Evolutionary conservation across 129 eudicot species (phyloP).

Genomic region (Silybum marianum): DNA sequence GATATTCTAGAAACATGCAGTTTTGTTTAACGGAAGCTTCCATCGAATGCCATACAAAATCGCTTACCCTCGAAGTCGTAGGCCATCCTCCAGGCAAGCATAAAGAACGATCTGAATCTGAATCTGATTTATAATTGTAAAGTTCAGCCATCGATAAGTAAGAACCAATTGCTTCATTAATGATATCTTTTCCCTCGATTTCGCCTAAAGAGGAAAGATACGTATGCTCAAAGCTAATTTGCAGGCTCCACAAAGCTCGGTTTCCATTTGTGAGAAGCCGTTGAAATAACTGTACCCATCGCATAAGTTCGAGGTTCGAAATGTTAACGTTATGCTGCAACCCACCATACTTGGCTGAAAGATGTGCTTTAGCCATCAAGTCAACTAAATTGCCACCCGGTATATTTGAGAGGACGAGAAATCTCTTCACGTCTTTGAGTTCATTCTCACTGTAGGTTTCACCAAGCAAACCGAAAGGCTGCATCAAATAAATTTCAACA

Average conservation of each 20-base stretch:
- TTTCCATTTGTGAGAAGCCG: constrained; percentile 75
- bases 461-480: constrained; percentile 58
- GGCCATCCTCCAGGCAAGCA: constrained; percentile 96
- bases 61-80: constrained; percentile 55
- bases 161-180: constrained; percentile 44
- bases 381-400: constrained; percentile 60
- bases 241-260: constrained; percentile 76
- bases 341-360: constrained; percentile 57
- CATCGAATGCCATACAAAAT: constrained; percentile 60
- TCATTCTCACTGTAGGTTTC: constrained; percentile 47
- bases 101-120: constrained; percentile 31
- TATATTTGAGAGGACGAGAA: constrained; percentile 67
- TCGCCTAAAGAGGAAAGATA: constrained; percentile 92
- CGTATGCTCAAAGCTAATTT: constrained; percentile 86
- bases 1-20: constrained; percentile 71
- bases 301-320: constrained; percentile 79
- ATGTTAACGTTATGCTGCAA: constrained; percentile 43
- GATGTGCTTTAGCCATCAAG: constrained; percentile 87
- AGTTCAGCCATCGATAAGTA: constrained; percentile 46
- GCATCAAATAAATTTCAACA: constrained; percentile 86
- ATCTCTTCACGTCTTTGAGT: constrained; percentile 68
- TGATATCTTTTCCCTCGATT: constrained; percentile 59
- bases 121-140: constrained; percentile 26
- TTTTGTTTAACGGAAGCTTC: constrained; percentile 76
- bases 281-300: constrained; percentile 91